Evolutionary conservation across 768 basidiomycete species (phyloP), one percentile per base, ranked within the genome.

Genomic region (Suillus tomentosus): DNA sequence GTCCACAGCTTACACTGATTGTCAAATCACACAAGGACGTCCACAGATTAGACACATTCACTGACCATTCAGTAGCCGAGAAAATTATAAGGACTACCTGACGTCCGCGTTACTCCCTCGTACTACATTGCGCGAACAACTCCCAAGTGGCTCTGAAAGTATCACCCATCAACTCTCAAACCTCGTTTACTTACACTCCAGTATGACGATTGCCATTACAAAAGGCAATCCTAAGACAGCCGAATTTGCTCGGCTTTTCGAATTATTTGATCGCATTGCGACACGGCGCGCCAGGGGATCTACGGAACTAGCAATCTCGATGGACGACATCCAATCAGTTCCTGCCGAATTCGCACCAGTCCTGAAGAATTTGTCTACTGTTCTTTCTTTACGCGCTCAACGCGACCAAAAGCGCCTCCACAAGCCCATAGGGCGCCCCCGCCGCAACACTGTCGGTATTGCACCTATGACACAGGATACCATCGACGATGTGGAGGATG

Each of bases 211-310:
- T 10, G 58, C 67, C 17, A 64, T 63, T 57, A 67, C 70, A 43
- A 60, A 74, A 48, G 68, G 72, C 47, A 74, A 81, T 34, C 66
- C 77, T 57, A 84, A 79, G 70, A 81, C 74, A 11, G 80, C 81
- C 47, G 86, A 87, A 58, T 84, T 86, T 66, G 82, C 83, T 2
- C 77, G 78, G 60, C 81, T 88, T 43, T 83, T 85, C 64, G 78
- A 81, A 47, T 72, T 85, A 60, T 86, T 86, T 66, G 82, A 87
- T 47, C 80, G 78, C 40, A 80, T 87, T 36, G 81, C 81, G n/a
- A 78, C 80, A 17, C 79, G 79, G 64, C 76, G 81, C 48, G 70
- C 79, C 27, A 77, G 77, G 15, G 68, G 67, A 34, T 62, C 57
- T 4, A 62, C 47, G 13, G 56, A 64, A 50, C 59, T 70, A 15